phyloP scores from a whole-genome alignment of 1,284 basidiomycete genomes.

The Chalciporus sp. region DNA sequence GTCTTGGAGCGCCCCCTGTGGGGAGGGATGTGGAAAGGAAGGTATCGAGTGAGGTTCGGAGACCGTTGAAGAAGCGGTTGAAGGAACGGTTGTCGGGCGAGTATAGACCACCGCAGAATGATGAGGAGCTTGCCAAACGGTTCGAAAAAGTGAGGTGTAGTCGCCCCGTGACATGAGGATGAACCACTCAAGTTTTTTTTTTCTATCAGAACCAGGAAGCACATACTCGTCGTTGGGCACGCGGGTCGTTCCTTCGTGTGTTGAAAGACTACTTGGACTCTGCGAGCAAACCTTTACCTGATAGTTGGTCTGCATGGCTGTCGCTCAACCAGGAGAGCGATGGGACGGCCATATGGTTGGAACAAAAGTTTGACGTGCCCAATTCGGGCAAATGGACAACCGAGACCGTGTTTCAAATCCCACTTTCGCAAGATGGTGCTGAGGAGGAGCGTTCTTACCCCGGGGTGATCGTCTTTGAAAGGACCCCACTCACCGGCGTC shows the following conservation, averaged over 20 bases:
- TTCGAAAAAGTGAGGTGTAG: constrained; percentile 60
- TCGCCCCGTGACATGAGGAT: constrained; percentile 10
- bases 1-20: constrained; percentile 9
- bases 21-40: constrained; percentile 3
- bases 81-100: constrained; percentile 49
- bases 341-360: constrained; percentile 75
- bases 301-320: constrained; percentile 63
- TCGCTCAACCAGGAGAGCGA: constrained; percentile 71
- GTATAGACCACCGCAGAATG: constrained; percentile 53
- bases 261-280: constrained; percentile 45
- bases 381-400: constrained; percentile 60
- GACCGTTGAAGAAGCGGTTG: constrained; percentile 49
- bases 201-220: constrained; percentile 68
- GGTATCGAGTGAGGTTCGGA: constrained; percentile 29
- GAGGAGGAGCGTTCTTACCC: constrained; percentile 41
- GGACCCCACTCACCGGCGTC: constrained; percentile 61
- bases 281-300: constrained; percentile 24
- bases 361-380: constrained; percentile 70
- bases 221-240: constrained; percentile 68
- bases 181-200: constrained; percentile 18
- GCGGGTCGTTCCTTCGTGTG: constrained; percentile 61
- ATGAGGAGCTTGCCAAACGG: constrained; percentile 63
- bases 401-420: constrained; percentile 62
- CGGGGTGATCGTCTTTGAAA: constrained; percentile 72
- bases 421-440: constrained; percentile 19